phyloP scores from a whole-genome alignment of 2,329 filamentous ascomycete genomes.

The Lecanicillium sp. region DNA sequence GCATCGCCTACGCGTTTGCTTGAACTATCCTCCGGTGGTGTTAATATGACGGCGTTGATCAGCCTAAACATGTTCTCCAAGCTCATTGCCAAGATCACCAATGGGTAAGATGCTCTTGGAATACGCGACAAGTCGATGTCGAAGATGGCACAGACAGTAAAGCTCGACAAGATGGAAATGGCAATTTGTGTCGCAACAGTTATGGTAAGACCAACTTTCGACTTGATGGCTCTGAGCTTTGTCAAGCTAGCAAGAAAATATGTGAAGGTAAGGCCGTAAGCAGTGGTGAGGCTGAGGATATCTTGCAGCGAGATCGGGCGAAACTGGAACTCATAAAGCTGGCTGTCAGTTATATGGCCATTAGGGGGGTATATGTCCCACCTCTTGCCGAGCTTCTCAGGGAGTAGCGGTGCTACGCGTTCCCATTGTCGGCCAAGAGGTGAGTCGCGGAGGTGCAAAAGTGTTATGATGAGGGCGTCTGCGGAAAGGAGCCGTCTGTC shows the following conservation, averaged over 20 bases:
- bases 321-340: constrained; percentile 72
- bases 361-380: constrained; percentile 60
- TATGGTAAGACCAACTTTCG: constrained; percentile 61
- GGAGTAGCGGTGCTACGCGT: constrained; percentile 44
- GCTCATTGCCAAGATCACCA: constrained; percentile 69
- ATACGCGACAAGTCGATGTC: constrained; percentile 69
- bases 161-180: constrained; percentile 68
- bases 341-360: constrained; percentile 43
- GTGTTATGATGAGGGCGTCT: constrained; percentile 69
- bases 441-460: constrained; percentile 60
- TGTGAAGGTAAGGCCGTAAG: constrained; percentile 53
- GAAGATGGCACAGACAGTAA: constrained; percentile 69
- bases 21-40: constrained; percentile 59
- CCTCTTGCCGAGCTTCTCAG: constrained; percentile 36
- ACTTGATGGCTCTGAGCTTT: constrained; percentile 67
- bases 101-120: constrained; percentile 64
- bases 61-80: constrained; percentile 72
- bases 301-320: constrained; percentile 63
- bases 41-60: constrained; percentile 69
- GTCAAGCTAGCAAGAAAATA: constrained; percentile 62
- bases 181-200: constrained; percentile 63
- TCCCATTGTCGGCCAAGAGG: constrained; percentile 60
- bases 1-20: constrained; percentile 64
- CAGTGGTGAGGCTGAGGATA: constrained; percentile 52
- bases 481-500: constrained; percentile 60